Conservation (phyloP, 805 yeast species). For the Starmerella roubikii region DNA sequence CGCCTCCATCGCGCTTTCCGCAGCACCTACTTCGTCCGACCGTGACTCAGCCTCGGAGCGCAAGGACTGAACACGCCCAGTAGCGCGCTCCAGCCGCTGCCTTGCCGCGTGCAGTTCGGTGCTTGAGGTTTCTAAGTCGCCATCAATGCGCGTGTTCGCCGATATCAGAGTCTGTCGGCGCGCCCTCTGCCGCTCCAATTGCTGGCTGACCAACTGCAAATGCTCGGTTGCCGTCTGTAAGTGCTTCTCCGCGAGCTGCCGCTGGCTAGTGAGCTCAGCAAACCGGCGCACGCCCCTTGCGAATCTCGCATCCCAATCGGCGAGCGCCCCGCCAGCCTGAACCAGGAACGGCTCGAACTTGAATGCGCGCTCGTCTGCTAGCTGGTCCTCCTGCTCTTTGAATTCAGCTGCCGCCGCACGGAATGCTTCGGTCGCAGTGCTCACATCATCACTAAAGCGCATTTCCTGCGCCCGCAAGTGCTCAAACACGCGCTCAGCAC, state of each 20-base stretch:
- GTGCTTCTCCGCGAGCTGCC: conserved; percentile 46
- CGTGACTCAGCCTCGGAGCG: conserved; percentile 53
- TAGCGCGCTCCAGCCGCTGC: conserved; percentile 11
- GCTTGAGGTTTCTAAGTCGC: conserved; percentile 15
- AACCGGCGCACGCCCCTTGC: conserved; percentile 34
- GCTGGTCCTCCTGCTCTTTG: background rate
- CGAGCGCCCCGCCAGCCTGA: conserved; percentile 11
- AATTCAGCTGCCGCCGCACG: background rate
- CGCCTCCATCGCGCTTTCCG: conserved; percentile 10
- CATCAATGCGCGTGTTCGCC: conserved; percentile 8
- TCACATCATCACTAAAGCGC: background rate
- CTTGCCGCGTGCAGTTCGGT: conserved; percentile 18
- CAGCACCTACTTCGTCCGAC: conserved; percentile 40
- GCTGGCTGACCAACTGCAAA: conserved; percentile 34
- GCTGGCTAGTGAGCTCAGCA: conserved; percentile 46
- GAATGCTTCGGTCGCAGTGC: background rate
- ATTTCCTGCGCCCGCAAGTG: conserved; percentile 2
- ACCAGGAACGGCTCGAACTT: conserved; percentile 10
- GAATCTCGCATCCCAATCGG: conserved; percentile 13
- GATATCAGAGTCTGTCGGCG: conserved; percentile 12
- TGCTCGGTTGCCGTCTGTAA: conserved; percentile 53
- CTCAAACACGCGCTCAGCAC: conserved; percentile 5
- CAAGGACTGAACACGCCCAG: conserved; percentile 57
- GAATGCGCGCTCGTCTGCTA: background rate
- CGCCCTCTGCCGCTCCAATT: conserved; percentile 28